A percentile compares a stretch with the other conserved stretches of the same genome.
Evolutionary conservation across 2,329 filamentous ascomycete species (phyloP).

Genomic region (Neonectria punicea): DNA sequence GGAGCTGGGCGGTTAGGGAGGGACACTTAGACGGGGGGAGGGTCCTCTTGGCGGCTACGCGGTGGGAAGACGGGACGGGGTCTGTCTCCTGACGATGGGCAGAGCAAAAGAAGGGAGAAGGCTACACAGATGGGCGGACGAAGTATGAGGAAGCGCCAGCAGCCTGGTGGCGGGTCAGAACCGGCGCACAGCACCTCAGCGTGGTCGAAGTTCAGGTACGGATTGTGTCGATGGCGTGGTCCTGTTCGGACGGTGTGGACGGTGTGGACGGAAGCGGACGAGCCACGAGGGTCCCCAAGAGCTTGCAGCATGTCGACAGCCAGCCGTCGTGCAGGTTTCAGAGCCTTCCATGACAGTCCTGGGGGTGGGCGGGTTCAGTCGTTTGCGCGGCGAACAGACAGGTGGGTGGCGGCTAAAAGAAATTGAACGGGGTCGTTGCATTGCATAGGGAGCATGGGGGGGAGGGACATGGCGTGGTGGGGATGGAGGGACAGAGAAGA

Average conservation of each 20-base stretch:
- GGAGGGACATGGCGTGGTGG: not conserved
- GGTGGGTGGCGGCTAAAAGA: slow-evolving; percentile 25
- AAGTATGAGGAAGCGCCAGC: slow-evolving; percentile 42
- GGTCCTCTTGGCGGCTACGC: slow-evolving; percentile 36
- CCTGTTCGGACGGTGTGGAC: slow-evolving; percentile 5
- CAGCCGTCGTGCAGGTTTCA: slow-evolving; percentile 39
- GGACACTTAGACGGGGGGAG: not conserved
- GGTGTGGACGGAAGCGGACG: slow-evolving; percentile 3
- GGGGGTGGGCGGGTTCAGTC: not conserved
- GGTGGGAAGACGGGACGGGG: not conserved
- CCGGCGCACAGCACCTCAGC: not conserved
- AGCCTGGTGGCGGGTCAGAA: slow-evolving; percentile 10
- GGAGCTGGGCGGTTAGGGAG: slow-evolving; percentile 41
- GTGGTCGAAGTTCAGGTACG: too few relatives aligned
- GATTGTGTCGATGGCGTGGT: slow-evolving; percentile 2
- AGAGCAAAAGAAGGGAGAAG: slow-evolving; percentile 11
- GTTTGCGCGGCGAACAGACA: not conserved
- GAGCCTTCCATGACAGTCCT: slow-evolving; percentile 27
- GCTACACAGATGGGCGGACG: slow-evolving; percentile 24
- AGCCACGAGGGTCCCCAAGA: slow-evolving; percentile 10
- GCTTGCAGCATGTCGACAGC: slow-evolving; percentile 32
- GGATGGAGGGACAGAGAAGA: not conserved
- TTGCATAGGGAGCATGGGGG: slow-evolving; percentile 29
- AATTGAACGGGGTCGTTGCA: slow-evolving; percentile 44
- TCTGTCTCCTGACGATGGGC: slow-evolving; percentile 18